phyloP scores from a whole-genome alignment of 192 early-diverging fungal genomes.

The Chytriomyces sp. region DNA sequence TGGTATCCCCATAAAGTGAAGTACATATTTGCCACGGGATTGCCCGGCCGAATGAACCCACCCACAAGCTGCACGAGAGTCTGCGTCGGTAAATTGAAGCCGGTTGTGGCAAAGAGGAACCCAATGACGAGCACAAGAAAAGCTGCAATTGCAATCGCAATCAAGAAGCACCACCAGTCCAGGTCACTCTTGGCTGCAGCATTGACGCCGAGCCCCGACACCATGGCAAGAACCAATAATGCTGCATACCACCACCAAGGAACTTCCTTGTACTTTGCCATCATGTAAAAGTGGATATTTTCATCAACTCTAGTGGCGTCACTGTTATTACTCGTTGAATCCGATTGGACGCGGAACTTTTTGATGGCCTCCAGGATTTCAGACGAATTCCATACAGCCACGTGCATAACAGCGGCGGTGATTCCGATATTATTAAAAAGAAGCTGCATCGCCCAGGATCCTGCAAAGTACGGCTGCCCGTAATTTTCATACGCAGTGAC shows the following conservation, averaged over 20 bases:
- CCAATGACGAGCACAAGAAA: background rate
- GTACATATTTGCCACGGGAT: conserved; percentile 66
- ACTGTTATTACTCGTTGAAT: background rate
- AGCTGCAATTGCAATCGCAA: background rate
- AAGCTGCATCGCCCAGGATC: background rate
- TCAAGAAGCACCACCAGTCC: conserved; percentile 13
- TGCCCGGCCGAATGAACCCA: conserved; percentile 46
- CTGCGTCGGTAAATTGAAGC: background rate
- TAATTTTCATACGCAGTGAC: background rate
- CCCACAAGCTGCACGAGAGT: conserved; percentile 9
- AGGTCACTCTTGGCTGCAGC: background rate
- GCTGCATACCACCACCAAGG: background rate
- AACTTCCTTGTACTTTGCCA: conserved; percentile 21
- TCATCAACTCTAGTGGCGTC: too few relatives aligned
- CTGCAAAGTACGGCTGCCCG: background rate
- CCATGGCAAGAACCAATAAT: background rate
- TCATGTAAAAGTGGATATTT: too few relatives aligned
- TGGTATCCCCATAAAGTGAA: conserved; percentile 72
- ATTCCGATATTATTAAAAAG: background rate
- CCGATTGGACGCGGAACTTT: background rate
- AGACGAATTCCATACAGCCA: background rate
- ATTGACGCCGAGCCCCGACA: background rate
- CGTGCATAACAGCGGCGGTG: conserved; percentile 6
- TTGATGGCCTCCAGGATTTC: conserved; percentile 10
- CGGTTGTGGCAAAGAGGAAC: conserved; percentile 7